These are phyloP conservation scores for Sungouiozyma ichnusensis DNA, from an alignment of 805 yeast species.

Conservation along the genomic window DNA sequence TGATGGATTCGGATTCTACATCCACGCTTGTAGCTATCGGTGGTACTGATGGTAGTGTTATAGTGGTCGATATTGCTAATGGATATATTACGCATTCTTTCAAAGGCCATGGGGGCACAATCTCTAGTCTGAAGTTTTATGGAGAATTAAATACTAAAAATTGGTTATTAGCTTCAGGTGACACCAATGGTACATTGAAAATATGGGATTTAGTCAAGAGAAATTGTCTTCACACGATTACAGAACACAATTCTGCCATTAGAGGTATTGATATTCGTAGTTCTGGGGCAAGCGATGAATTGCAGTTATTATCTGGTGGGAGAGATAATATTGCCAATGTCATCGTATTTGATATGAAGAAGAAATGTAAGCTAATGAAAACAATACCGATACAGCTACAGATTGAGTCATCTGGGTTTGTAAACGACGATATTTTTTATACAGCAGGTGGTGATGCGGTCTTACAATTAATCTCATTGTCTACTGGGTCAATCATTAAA, in stretches of 20 bases:
- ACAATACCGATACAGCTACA: constrained; percentile 68
- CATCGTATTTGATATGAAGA: constrained; percentile 44
- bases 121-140: constrained; percentile 63
- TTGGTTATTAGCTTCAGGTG: constrained; percentile 76
- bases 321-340: constrained; percentile 60
- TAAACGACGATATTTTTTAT: constrained; percentile 23
- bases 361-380: constrained; percentile 43
- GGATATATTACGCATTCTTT: constrained; percentile 82
- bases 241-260: constrained; percentile 76
- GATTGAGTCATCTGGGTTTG: constrained; percentile 60
- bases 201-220: constrained; percentile 63
- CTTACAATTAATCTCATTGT: constrained; percentile 54
- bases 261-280: constrained; percentile 64
- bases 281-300: constrained; percentile 30
- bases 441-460: constrained; percentile 73
- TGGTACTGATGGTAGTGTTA: constrained; percentile 84
- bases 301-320: constrained; percentile 65
- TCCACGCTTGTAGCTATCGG: constrained; percentile 87
- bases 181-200: constrained; percentile 45
- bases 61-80: constrained; percentile 86
- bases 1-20: constrained; percentile 66
- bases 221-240: constrained; percentile 49
- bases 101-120: constrained; percentile 87
- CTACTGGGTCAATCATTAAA: constrained; percentile 36
- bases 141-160: constrained; percentile 58